These are phyloP conservation scores for Cordyceps cicadae DNA, from an alignment of 2,329 filamentous ascomycete species.

Conservation along the genomic window DNA sequence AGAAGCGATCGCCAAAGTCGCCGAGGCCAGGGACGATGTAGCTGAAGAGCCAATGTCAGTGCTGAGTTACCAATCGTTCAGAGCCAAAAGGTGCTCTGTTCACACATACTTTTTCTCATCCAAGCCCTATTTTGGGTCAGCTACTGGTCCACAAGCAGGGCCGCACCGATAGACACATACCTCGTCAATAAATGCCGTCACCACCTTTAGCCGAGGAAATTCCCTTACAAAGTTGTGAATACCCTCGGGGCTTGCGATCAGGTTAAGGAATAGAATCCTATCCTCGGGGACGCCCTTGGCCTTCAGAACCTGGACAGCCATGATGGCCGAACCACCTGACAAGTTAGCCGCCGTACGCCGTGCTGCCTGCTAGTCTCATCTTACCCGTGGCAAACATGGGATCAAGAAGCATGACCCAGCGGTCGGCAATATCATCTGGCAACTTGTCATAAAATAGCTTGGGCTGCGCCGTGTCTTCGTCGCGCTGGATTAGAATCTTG, in stretches of 20 bases:
- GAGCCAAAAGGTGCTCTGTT: not conserved
- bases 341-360: not conserved
- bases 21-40: slow-evolving; percentile 92
- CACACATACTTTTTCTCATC: slow-evolving; percentile 86
- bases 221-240: slow-evolving; percentile 80
- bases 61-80: not conserved
- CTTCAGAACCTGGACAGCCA: slow-evolving; percentile 92
- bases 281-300: slow-evolving; percentile 88
- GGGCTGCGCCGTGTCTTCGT: slow-evolving; percentile 87
- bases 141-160: not conserved
- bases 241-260: slow-evolving; percentile 94
- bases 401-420: slow-evolving; percentile 90
- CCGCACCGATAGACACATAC: slow-evolving; percentile 25
- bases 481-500: slow-evolving; percentile 95
- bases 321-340: slow-evolving; percentile 83
- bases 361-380: slow-evolving; percentile 14
- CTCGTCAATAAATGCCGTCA: slow-evolving; percentile 92
- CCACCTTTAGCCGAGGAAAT: slow-evolving; percentile 82
- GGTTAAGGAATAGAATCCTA: slow-evolving; percentile 88
- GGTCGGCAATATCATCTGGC: slow-evolving; percentile 80
- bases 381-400: slow-evolving; percentile 98
- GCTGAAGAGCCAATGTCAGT: slow-evolving; percentile 37
- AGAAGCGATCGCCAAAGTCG: slow-evolving; percentile 93
- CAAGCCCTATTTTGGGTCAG: slow-evolving; percentile 51
- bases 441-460: slow-evolving; percentile 98